Conservation (phyloP, 176 grass and related monocot genomes). For the Avena atlantica region DNA sequence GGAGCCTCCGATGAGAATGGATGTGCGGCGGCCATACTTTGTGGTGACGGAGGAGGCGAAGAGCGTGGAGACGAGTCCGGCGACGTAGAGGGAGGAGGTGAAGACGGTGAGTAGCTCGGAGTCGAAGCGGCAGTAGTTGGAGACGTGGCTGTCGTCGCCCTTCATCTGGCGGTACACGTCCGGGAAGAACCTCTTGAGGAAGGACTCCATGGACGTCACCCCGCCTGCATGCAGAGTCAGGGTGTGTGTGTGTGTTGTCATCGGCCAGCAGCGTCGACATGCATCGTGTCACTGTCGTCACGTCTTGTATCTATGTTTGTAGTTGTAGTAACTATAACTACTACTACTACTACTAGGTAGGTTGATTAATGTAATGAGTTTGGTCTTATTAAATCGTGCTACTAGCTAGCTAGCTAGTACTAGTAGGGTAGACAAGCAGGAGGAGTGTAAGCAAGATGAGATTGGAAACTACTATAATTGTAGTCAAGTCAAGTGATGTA, state of each 20-base stretch:
- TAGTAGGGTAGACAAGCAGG: no score
- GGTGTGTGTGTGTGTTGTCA: no score
- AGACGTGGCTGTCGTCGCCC: constrained; percentile 42
- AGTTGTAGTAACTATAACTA: neutral
- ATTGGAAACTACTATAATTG: no score
- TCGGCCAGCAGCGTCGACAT: neutral
- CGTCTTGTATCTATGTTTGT: neutral
- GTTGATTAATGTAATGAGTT: neutral
- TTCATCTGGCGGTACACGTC: constrained; percentile 71
- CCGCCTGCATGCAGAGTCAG: constrained; percentile 43
- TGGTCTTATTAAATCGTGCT: neutral
- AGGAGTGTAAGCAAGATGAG: no score
- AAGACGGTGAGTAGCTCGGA: constrained; percentile 91
- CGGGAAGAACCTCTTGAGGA: constrained; percentile 80
- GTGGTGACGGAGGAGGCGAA: constrained; percentile 76
- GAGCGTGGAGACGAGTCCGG: constrained; percentile 80
- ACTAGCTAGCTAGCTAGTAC: no score
- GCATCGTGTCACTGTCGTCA: neutral
- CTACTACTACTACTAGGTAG: neutral
- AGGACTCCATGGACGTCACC: constrained; percentile 81
- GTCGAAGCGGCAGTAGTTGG: constrained; percentile 96
- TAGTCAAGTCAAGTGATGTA: no score
- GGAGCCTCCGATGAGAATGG: constrained; percentile 79
- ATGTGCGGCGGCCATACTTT: constrained; percentile 68
- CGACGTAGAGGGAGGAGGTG: constrained; percentile 94